Evolutionary conservation across 768 basidiomycete species (phyloP).

Genomic region (Hirschioporus abietinus): DNA sequence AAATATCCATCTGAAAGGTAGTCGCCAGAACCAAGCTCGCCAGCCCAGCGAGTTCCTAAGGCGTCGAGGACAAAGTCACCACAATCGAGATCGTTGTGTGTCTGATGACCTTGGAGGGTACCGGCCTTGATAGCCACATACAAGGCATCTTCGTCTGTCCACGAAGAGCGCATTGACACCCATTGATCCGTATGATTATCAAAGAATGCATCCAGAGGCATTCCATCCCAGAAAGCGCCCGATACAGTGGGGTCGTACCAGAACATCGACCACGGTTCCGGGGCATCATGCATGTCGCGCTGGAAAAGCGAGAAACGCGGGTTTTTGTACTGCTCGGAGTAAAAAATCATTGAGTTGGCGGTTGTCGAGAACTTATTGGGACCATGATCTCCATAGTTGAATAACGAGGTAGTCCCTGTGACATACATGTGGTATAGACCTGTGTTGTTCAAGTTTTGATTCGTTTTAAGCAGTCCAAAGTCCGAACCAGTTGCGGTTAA

Average conservation of each 20-base stretch:
- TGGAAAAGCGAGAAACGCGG: slow-evolving; percentile 85
- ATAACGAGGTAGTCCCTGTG: slow-evolving; percentile 75
- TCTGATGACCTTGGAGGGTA: slow-evolving; percentile 75
- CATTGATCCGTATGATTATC: slow-evolving; percentile 68
- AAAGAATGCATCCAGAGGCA: slow-evolving; percentile 81
- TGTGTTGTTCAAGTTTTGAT: slow-evolving; percentile 65
- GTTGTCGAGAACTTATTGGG: slow-evolving; percentile 95
- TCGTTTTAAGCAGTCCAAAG: slow-evolving; percentile 64
- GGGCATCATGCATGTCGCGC: slow-evolving; percentile 81
- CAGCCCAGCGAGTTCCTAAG: slow-evolving; percentile 89
- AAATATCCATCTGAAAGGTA: slow-evolving; percentile 81
- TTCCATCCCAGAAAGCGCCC: slow-evolving; percentile 90
- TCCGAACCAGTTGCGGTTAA: slow-evolving; percentile 81
- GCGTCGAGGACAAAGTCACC: slow-evolving; percentile 97
- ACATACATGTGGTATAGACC: slow-evolving; percentile 89
- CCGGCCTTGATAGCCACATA: slow-evolving; percentile 92
- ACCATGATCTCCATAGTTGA: slow-evolving; percentile 81
- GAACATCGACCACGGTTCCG: slow-evolving; percentile 72
- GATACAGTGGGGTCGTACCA: slow-evolving; percentile 85
- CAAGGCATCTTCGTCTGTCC: slow-evolving; percentile 81
- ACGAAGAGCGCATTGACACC: slow-evolving; percentile 87
- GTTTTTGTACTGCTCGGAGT: slow-evolving; percentile 61
- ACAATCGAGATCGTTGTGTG: slow-evolving; percentile 90
- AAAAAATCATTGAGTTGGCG: slow-evolving; percentile 83
- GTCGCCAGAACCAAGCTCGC: slow-evolving; percentile 87